A percentile compares a stretch with the other conserved stretches of the same genome.
Evolutionary conservation across 202 grass and related monocot genomes (phyloP).

Genomic region (Brachypodium distachyon): DNA sequence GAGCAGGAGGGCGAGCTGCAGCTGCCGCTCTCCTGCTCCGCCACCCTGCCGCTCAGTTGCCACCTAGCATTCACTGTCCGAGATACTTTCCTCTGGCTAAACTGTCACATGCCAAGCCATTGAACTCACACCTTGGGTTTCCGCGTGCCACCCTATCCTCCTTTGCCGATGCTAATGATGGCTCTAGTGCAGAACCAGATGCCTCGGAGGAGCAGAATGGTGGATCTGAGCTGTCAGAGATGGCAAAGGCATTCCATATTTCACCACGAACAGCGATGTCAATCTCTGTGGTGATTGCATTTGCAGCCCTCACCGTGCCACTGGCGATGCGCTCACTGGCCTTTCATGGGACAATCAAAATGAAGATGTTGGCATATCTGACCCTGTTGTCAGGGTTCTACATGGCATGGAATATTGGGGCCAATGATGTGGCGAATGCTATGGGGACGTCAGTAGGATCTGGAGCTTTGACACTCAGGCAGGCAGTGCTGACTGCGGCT

Average conservation of each 20-base stretch:
- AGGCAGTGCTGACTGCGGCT: conserved; percentile 75
- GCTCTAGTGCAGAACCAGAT: conserved; percentile 6
- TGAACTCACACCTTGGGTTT: not conserved
- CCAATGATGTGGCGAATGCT: conserved; percentile 95
- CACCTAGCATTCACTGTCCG: conserved; percentile 1
- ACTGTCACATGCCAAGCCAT: conserved; percentile 17
- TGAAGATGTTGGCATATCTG: conserved; percentile 54
- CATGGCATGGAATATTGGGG: conserved; percentile 98
- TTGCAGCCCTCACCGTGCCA: conserved; percentile 63
- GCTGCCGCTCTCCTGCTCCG: conserved; percentile 42
- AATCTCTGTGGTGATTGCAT: conserved; percentile 55
- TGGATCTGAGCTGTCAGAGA: conserved; percentile 37
- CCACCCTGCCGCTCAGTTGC: conserved; percentile 21
- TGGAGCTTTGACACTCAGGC: conserved; percentile 81
- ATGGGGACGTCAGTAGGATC: conserved; percentile 99
- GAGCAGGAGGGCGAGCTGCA: conserved; percentile 40
- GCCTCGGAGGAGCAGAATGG: not conserved
- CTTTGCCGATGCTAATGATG: conserved; percentile 47
- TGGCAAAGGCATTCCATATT: conserved; percentile 87
- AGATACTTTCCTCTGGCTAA: conserved; percentile 4
- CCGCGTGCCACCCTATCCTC: conserved; percentile 51
- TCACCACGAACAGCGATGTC: conserved; percentile 60
- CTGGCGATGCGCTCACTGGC: conserved; percentile 59
- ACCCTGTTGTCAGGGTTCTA: conserved; percentile 82
- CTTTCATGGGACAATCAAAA: conserved; percentile 42